A percentile compares a stretch with the other conserved stretches of the same genome.
Evolutionary conservation across 2,329 filamentous ascomycete species (phyloP).

Genomic region (Microsporum ferrugineum): DNA sequence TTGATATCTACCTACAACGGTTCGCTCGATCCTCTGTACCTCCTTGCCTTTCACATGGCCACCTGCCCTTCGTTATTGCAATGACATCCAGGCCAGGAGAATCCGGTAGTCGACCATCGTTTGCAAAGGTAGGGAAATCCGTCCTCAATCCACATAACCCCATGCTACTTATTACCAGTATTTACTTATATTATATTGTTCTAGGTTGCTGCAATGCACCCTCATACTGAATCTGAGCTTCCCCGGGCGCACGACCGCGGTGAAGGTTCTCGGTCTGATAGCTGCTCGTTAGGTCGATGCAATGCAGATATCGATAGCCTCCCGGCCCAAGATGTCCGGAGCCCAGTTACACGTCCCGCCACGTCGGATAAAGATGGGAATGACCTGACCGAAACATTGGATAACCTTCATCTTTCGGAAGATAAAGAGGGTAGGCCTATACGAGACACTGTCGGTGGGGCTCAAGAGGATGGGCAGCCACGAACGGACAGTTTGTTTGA

Average conservation of each 20-base stretch:
- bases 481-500: slow-evolving; percentile 30
- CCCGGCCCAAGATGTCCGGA: neutral
- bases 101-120: slow-evolving; percentile 44
- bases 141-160: neutral
- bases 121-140: slow-evolving; percentile 54
- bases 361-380: slow-evolving; percentile 12
- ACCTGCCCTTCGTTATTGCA: neutral
- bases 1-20: slow-evolving; percentile 5
- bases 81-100: neutral
- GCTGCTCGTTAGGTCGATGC: neutral
- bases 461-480: slow-evolving; percentile 23
- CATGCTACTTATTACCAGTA: too few species aligned
- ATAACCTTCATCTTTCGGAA: slow-evolving; percentile 24
- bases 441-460: slow-evolving; percentile 19
- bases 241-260: slow-evolving; percentile 16
- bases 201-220: slow-evolving; percentile 36
- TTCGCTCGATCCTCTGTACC: neutral
- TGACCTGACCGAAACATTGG: slow-evolving; percentile 24
- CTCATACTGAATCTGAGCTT: slow-evolving; percentile 21
- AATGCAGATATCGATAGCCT: neutral
- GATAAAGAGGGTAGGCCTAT: slow-evolving; percentile 15
- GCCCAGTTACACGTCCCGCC: neutral
- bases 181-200: neutral
- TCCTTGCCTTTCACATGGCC: slow-evolving; percentile 1
- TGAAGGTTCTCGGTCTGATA: neutral